phyloP scores from a whole-genome alignment of 768 basidiomycete species.

The Serpula lacrymans region DNA sequence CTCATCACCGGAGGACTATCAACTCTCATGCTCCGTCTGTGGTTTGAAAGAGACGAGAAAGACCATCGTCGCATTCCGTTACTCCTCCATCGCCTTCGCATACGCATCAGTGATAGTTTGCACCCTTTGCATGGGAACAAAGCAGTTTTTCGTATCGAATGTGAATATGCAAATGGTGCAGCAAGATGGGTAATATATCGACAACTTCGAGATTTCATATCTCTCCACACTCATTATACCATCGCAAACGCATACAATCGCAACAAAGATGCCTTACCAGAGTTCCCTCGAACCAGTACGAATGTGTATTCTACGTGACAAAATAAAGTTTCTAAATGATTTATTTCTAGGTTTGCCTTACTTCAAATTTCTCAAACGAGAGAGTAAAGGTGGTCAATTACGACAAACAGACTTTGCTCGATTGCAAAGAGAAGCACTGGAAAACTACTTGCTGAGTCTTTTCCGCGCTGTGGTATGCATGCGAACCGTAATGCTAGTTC shows the following conservation, averaged over 20 bases:
- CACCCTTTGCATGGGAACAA: conserved; percentile 75
- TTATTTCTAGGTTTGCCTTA: conserved; percentile 70
- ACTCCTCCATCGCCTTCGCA: conserved; percentile 75
- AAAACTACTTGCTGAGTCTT: conserved; percentile 83
- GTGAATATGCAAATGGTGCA: conserved; percentile 93
- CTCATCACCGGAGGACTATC: conserved; percentile 79
- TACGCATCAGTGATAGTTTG: conserved; percentile 82
- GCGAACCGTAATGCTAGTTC: neutral
- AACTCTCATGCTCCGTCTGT: conserved; percentile 72
- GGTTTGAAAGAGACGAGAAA: conserved; percentile 87
- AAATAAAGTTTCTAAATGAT: conserved; percentile 3
- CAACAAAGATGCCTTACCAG: conserved; percentile 75
- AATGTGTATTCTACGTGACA: conserved; percentile 10
- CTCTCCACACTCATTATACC: conserved; percentile 85
- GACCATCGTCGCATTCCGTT: conserved; percentile 77
- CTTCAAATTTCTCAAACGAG: conserved; percentile 78
- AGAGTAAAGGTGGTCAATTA: conserved; percentile 48
- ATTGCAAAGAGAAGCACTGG: conserved; percentile 76
- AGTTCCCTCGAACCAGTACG: conserved; percentile 88
- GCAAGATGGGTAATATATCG: conserved; percentile 95
- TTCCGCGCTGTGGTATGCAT: conserved; percentile 87
- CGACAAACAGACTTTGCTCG: conserved; percentile 75
- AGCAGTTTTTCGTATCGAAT: conserved; percentile 88
- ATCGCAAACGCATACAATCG: conserved; percentile 78
- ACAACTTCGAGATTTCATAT: conserved; percentile 87